Base-by-base conservation (phyloP, 192 early-diverging fungal species). In the Mortierella antarctica region DNA sequence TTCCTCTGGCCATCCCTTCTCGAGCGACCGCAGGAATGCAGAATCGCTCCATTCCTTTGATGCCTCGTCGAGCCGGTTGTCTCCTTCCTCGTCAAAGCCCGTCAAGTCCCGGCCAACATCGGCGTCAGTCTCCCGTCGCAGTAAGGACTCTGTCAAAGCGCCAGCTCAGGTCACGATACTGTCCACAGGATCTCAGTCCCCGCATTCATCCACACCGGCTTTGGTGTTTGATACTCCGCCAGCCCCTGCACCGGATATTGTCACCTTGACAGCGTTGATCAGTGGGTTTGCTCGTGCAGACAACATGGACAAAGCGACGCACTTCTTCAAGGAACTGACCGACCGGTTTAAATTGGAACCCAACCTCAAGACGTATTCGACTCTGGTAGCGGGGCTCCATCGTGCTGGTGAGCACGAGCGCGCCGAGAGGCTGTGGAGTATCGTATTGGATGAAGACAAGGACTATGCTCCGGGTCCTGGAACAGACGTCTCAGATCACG, bases 301-400 rank as follows among this genome's bases (percentile, higher is more conserved):
- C 2, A 23, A 72, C 14, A 72, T 80, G 77, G 70, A 71, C 51
- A 64, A 58, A 44, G 70, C 70, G 8, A 57, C 65, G 1, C 21
- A 62, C 6, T 56, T 68, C 15, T 80, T 80, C 60, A 70, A 58
- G 31, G 77, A 72, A 6, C 67, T 80, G 77, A 80, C 70, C 1
- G 55, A 72, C 6, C 63, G 21, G 13, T 72, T 58, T 23, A 31
- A 53, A 42, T 62, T 80, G 7, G 70, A 71, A 23, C 77, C 77
- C 46, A 80, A 72, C 47, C 49, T 80, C 15, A 80, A 80, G 60
- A 80, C 77, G 17, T 80, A 80, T 18, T 63, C 77, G 7, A 52
- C 69, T 0, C 60, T 80, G 11, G 65, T 62, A 10, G 77, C 77
- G 10, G 70, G 65, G 13, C 60, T 80, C 8, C 70, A 72, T 41